Conservation (phyloP, 352 stramenopile species). For the Pilasporangium apinafurcum region DNA sequence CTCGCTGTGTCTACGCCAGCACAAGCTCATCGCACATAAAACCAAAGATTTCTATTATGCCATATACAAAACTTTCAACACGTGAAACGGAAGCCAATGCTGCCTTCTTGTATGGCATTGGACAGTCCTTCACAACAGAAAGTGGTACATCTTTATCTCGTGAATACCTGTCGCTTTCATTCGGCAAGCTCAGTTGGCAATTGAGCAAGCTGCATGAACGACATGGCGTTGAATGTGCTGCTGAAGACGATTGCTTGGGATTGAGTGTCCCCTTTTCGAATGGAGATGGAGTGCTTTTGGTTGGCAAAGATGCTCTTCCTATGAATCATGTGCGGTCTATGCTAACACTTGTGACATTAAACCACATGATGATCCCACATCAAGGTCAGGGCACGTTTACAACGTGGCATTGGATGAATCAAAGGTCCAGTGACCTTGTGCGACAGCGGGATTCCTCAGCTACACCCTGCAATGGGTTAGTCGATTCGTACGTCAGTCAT, state of each 20-base stretch:
- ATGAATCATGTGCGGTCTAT: conserved; percentile 9
- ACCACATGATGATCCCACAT: conserved; percentile 3
- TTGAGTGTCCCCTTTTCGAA: conserved; percentile 25
- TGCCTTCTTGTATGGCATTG: too few species aligned
- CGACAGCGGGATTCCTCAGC: too few species aligned
- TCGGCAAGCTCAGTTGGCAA: conserved; percentile 37
- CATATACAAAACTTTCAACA: too few species aligned
- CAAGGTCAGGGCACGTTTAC: conserved; percentile 2
- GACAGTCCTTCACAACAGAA: too few species aligned
- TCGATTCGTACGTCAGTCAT: conserved; percentile 14
- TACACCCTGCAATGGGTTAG: conserved; percentile 31
- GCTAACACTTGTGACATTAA: conserved; percentile 5
- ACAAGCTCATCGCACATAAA: too few species aligned
- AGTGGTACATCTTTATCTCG: too few species aligned
- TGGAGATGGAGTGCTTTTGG: conserved; percentile 14
- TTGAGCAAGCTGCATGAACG: conserved; percentile 17
- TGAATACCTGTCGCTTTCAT: conserved; percentile 32
- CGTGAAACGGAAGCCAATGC: too few species aligned
- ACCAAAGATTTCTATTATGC: too few species aligned
- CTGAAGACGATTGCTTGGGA: conserved; percentile 19
- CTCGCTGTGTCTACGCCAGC: too few species aligned
- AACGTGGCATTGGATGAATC: conserved; percentile 4
- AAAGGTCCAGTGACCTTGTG: too few species aligned
- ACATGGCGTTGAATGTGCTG: conserved; percentile 15
- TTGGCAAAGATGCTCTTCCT: conserved; percentile 20